Base-by-base conservation (phyloP, 2,329 filamentous ascomycete species). In the Alternaria gansuensis region DNA sequence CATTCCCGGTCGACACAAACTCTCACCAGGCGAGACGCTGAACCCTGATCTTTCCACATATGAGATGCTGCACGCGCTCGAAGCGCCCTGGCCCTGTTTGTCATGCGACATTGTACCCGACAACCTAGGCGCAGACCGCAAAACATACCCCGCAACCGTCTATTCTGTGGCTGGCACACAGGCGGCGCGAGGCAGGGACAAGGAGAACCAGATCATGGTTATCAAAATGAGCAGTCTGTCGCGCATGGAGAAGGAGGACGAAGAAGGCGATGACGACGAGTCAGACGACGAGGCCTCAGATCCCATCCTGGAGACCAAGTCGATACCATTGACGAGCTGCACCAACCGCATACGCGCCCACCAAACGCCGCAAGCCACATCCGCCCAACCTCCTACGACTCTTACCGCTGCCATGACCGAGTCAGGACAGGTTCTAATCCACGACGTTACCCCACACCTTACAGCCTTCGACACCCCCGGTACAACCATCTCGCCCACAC, bases 141-240 rank as follows among this genome's bases (percentile, higher is more conserved):
- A 90, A 78, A 88, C 90, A n/a, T 99, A 96, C 79, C 95, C 95
- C 26, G 92, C 93, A 50, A 97, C 94, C 59, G 90, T 97, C 81
- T 99, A 98, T 81, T 90, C 93, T 10, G 93, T 98, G 31, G 89
- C 93, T 17, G 95, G 95, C 60, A 99, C 95, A 11, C 95, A 99
- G 82, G 95, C 95, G 37, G 93, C 94, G 70, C 83, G 81, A 58
- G 82, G 83, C 48, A 85, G 88, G 67, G 84, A 90, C 49, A 90
- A 88, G 77, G 95, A 99, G 74, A 99, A 99, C 78, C 88, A 96
- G 79, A 82, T 99, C 73, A 89, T 98, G 87, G 88, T 98, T 37
- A 92, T 97, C 87, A 98, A 98, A 82, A 89, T 99, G 76, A 97
- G 93, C 74, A 91, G 93, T 14, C 82, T 99, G 63, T 92, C 91